A percentile compares a stretch with the other conserved stretches of the same genome.
phyloP scores from a whole-genome alignment of 2,329 filamentous ascomycete species.

The Fusarium continuum region DNA sequence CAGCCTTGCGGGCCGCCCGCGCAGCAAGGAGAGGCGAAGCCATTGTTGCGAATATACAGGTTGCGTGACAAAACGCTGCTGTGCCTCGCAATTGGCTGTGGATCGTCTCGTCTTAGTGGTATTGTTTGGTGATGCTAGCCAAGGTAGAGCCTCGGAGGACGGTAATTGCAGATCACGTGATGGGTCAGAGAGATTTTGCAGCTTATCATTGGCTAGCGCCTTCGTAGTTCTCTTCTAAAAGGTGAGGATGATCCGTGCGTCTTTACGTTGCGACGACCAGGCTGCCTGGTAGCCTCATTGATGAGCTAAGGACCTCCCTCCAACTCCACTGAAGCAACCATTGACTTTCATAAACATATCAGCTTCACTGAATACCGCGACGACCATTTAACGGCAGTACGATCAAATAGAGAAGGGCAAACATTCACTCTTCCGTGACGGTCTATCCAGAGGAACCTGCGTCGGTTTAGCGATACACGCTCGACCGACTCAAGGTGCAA shows the following conservation, averaged over 20 bases:
- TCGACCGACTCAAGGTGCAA: conserved; percentile 27
- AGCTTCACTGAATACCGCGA: background rate
- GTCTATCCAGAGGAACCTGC: background rate
- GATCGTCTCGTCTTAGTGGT: conserved; percentile 37
- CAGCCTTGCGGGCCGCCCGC: conserved; percentile 61
- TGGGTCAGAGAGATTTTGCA: conserved; percentile 34
- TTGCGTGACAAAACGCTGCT: conserved; percentile 45
- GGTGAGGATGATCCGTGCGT: conserved; percentile 37
- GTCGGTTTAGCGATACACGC: conserved; percentile 5
- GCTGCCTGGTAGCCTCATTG: conserved; percentile 53
- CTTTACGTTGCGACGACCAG: conserved; percentile 47
- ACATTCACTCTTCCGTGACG: background rate
- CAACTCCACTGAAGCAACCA: conserved; percentile 36
- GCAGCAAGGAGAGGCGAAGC: conserved; percentile 65
- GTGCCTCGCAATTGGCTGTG: conserved; percentile 47
- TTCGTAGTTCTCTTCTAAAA: background rate
- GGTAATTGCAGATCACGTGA: conserved; percentile 43
- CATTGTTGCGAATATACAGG: conserved; percentile 56
- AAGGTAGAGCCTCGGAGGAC: conserved; percentile 39
- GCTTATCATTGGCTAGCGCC: conserved; percentile 23
- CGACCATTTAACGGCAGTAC: background rate
- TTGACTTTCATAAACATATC: conserved; percentile 19
- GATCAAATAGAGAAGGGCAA: background rate
- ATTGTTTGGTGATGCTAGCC: conserved; percentile 40
- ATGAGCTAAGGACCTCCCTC: conserved; percentile 35